Evolutionary conservation across 805 yeast genomes (phyloP), one percentile per base, ranked within the genome.

Genomic region (Wickerhamiella lipophila): DNA sequence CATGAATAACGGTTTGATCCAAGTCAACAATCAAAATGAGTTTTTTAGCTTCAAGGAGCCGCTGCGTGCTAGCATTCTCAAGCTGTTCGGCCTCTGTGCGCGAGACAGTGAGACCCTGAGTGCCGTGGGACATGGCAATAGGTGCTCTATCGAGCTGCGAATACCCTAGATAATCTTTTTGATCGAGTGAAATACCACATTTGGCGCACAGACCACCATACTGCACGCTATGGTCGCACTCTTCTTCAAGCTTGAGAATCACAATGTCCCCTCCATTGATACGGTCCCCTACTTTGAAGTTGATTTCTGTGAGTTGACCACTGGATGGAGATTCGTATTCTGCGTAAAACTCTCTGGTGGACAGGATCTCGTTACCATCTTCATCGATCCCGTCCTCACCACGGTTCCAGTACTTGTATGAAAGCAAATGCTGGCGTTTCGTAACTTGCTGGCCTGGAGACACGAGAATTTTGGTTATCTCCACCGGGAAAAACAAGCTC

Each of bases 1-100:
- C 95, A 60, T 92, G 98, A 27, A 92, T 89, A 4, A 92, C 94
- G 0, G 98, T 92, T 64, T 92, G 98, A 67, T 92, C 98, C 54
- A 92, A 72, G 70, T 92, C 98, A 4, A 92, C 98, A 25, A 92
- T 97, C 50, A 92, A 70, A 26, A 92, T 87, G 53, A 92, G 70
- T 62, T 84, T 85, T 51, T 73, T 69, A 47, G 77, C 83, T 13
- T 69, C 62, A 5, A 78, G 64, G 42, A 92, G 70, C 51, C 81
- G 70, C 50, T 70, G 68, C 3, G 85, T 77, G 47, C 87, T 73
- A 26, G 68, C 68, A 52, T 75, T 75, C 60, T 88, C 97, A 44
- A 92, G 79, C 52, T 79, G 78, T 52, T 78, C 80, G 1, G 97
- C 98, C 66, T 92, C 98, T 52, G 75, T 78, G 44, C 79, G 73